These are phyloP conservation scores for Pseudomassariella vexata DNA, from an alignment of 2,329 filamentous ascomycete genomes.

Conservation along the genomic window DNA sequence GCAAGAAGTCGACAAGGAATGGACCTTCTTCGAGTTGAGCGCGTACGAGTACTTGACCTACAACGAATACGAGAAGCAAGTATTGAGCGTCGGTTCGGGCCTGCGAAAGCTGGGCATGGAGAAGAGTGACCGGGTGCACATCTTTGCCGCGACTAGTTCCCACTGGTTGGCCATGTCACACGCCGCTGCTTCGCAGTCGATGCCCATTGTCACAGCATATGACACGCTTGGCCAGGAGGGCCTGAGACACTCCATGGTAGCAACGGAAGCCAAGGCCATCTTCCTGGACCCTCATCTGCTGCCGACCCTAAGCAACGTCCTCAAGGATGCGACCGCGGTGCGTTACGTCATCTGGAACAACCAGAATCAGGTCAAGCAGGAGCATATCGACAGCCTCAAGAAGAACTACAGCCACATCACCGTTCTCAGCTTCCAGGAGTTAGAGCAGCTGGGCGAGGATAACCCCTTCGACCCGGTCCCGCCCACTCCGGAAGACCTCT, in stretches of 20 bases:
- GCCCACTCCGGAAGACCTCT: conserved; percentile 67
- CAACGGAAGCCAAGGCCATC: conserved; percentile 65
- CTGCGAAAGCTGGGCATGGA: conserved; percentile 67
- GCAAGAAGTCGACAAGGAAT: conserved; percentile 77
- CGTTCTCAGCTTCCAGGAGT: conserved; percentile 45
- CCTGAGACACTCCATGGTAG: conserved; percentile 63
- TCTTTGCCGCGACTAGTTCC: conserved; percentile 69
- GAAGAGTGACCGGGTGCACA: conserved; percentile 66
- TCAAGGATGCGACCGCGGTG: conserved; percentile 45
- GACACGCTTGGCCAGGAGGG: conserved; percentile 71
- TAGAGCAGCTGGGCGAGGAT: conserved; percentile 49
- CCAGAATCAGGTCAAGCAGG: conserved; percentile 45
- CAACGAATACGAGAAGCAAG: conserved; percentile 68
- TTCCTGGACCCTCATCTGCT: conserved; percentile 72
- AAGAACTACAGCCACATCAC: conserved; percentile 40
- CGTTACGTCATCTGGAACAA: conserved; percentile 49
- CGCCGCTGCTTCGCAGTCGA: conserved; percentile 62
- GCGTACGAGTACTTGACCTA: conserved; percentile 73
- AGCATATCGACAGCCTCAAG: conserved; percentile 43
- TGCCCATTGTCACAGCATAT: conserved; percentile 74
- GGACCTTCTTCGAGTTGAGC: conserved; percentile 82
- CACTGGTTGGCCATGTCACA: conserved; percentile 48
- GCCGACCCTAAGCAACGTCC: conserved; percentile 47
- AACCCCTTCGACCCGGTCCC: conserved; percentile 28
- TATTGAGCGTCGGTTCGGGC: conserved; percentile 62